Percentiles rank a stretch among this genome's conserved stretches.
phyloP scores from a whole-genome alignment of 2,329 filamentous ascomycete species.

The Colletotrichum sp. region DNA sequence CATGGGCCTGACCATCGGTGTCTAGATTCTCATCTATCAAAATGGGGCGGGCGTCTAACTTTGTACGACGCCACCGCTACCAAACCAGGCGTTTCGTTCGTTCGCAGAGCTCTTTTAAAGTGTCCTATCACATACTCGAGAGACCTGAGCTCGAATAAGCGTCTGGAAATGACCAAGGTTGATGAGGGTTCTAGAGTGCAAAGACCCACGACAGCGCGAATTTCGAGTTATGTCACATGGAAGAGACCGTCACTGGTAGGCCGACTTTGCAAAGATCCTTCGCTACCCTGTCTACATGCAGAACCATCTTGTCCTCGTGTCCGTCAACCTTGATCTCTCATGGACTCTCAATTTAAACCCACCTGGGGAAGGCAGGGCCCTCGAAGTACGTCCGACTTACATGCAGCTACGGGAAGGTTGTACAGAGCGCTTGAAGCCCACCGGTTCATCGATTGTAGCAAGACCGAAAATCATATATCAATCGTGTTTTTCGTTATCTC shows the following conservation, averaged over 20 bases:
- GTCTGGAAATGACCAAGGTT: not conserved
- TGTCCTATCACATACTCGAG: rapidly evolving
- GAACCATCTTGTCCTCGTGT: not conserved
- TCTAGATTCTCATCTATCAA: not conserved
- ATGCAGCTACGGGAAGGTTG: not conserved
- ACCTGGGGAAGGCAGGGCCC: not conserved
- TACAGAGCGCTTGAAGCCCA: not conserved
- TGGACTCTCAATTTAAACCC: not conserved
- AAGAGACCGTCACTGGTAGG: not conserved
- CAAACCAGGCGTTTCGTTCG: not conserved
- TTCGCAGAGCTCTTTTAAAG: not conserved
- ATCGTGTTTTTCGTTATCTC: not conserved
- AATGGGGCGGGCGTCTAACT: too few species aligned
- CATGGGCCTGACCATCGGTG: rapidly evolving
- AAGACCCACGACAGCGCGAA: rapidly evolving
- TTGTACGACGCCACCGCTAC: rapidly evolving
- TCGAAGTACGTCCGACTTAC: not conserved
- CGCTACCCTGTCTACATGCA: rapidly evolving
- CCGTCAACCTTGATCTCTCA: not conserved
- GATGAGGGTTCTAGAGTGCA: not conserved
- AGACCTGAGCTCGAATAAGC: rapidly evolving
- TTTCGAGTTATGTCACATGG: rapidly evolving
- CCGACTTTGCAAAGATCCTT: not conserved
- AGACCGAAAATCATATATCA: not conserved
- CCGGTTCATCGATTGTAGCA: rapidly evolving